These are phyloP conservation scores for Urochloa ruziziensis DNA, from an alignment of 176 grass and related monocot species.

Conservation along the genomic window DNA sequence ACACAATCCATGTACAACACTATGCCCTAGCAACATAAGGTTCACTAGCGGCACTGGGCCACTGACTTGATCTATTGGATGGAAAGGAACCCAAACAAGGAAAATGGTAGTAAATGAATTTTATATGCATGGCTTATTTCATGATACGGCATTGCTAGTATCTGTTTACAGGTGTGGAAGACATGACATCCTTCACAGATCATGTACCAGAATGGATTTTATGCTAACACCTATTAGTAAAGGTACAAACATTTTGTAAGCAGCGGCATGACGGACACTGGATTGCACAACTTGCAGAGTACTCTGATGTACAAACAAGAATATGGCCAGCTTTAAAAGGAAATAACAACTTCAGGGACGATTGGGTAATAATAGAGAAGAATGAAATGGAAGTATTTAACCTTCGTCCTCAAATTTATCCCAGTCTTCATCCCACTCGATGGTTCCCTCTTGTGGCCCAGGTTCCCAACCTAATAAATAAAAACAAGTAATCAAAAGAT, in stretches of 20 bases:
- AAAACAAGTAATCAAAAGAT: conserved; percentile 15
- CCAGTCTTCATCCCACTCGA: conserved; percentile 98
- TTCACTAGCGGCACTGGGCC: not conserved
- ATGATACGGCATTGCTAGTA: not conserved
- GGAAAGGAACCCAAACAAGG: not conserved
- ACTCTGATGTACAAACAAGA: not conserved
- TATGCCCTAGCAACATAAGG: conserved; percentile 7
- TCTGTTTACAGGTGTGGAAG: not conserved
- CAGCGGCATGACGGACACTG: not conserved
- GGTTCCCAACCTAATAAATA: conserved; percentile 83
- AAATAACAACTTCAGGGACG: conserved; percentile 9
- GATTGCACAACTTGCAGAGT: not conserved
- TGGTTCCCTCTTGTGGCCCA: conserved; percentile 62
- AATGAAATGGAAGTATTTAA: conserved; percentile 33
- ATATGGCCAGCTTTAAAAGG: not conserved
- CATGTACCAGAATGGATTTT: not conserved
- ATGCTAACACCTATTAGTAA: not conserved
- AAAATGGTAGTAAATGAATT: not conserved
- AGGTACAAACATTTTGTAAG: not conserved
- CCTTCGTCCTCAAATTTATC: conserved; percentile 99
- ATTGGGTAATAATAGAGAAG: conserved; percentile 19
- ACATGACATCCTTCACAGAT: not conserved
- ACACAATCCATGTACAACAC: not conserved
- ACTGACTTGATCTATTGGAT: not conserved
- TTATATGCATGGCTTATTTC: conserved; percentile 14